These are phyloP conservation scores for Trichoderma pleuroti DNA, from an alignment of 2,329 filamentous ascomycete species.

Conservation along the genomic window DNA sequence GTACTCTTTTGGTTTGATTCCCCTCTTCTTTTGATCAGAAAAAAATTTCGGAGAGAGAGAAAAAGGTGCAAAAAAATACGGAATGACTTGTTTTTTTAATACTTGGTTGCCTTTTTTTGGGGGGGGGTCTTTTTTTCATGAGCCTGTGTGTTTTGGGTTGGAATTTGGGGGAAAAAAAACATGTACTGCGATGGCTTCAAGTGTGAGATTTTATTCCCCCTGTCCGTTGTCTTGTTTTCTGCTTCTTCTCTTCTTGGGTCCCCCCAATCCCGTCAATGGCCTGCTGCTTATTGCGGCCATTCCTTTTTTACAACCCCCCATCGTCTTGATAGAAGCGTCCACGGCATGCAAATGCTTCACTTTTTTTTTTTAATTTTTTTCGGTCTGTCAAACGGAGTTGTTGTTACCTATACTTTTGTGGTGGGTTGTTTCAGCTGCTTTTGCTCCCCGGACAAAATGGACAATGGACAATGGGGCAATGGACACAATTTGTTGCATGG, in stretches of 20 bases:
- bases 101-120: background rate
- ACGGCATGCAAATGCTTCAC: conserved; percentile 16
- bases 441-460: background rate
- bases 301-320: background rate
- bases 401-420: background rate
- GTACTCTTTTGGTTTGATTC: background rate
- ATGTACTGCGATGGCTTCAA: background rate
- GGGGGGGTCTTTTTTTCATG: background rate
- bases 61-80: background rate
- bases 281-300: background rate
- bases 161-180: conserved; percentile 3
- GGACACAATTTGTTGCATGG: background rate
- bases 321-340: conserved; percentile 10
- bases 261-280: background rate
- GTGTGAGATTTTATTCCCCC: background rate
- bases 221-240: background rate
- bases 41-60: background rate
- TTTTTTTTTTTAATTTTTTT: background rate
- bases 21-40: background rate
- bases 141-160: conserved; percentile 1
- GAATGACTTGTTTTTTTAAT: background rate
- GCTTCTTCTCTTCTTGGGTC: background rate
- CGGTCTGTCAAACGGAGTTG: background rate
- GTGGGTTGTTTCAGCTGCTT: background rate
- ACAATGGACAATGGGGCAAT: background rate